Evolutionary conservation across 2,329 filamentous ascomycete genomes (phyloP).

Genomic region (Rhinocladiella similis): DNA sequence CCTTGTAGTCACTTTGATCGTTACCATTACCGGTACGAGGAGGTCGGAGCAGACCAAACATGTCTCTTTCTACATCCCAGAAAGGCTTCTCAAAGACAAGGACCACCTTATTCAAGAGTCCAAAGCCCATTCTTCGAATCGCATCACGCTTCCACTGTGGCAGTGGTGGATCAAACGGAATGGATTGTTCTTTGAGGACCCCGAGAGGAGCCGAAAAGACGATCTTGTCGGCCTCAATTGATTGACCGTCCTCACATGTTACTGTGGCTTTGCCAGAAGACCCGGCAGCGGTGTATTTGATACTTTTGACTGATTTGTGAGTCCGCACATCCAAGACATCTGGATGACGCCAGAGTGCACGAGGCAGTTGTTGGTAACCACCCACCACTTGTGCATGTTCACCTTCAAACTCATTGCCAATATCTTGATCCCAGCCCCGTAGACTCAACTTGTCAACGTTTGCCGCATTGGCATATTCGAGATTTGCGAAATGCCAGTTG

Average conservation of each 20-base stretch:
- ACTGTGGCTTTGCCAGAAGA: constrained; percentile 57
- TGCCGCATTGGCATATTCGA: constrained; percentile 95
- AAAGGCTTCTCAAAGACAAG: constrained; percentile 86
- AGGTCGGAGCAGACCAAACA: constrained; percentile 86
- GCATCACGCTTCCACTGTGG: constrained; percentile 81
- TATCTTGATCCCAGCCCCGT: constrained; percentile 93
- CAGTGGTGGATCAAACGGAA: constrained; percentile 88
- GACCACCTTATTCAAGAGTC: constrained; percentile 91
- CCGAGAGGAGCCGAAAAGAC: constrained; percentile 88
- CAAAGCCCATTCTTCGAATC: constrained; percentile 84
- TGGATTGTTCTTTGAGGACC: constrained; percentile 77
- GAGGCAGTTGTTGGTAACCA: constrained; percentile 90
- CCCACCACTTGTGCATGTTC: constrained; percentile 91
- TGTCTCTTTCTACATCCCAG: constrained; percentile 87
- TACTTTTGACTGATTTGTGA: constrained; percentile 69
- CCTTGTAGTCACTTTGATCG: constrained; percentile 74
- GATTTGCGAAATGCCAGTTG: constrained; percentile 97
- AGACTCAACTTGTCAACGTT: constrained; percentile 86
- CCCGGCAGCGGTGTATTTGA: constrained; percentile 60
- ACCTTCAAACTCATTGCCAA: constrained; percentile 95
- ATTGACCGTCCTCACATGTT: constrained; percentile 74
- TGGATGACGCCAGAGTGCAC: constrained; percentile 77
- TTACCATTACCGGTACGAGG: constrained; percentile 68
- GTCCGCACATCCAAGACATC: constrained; percentile 74
- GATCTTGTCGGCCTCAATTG: constrained; percentile 83